A percentile compares a stretch with the other conserved stretches of the same genome.
phyloP scores from a whole-genome alignment of 108 stramenopile genomes.

The Cyclostephanos tholiformis region DNA sequence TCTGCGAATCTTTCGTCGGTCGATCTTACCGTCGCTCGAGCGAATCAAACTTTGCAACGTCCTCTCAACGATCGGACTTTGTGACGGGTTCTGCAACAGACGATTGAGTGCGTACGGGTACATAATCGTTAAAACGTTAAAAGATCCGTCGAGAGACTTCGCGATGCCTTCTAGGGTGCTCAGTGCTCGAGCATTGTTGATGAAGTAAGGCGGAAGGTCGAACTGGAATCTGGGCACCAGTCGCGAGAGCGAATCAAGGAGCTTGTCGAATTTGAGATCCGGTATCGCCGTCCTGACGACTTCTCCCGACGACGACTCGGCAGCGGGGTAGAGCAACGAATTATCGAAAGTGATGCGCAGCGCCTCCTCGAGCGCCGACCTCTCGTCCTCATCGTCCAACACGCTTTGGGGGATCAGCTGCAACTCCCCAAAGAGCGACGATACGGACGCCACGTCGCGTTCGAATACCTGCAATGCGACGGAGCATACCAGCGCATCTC shows the following conservation, averaged over 20 bases:
- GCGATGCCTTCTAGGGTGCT: constrained; percentile 79
- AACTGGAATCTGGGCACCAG: constrained; percentile 81
- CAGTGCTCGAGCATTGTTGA: constrained; percentile 75
- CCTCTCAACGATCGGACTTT: constrained; percentile 57
- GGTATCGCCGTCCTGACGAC: constrained; percentile 50
- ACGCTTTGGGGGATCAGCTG: constrained; percentile 64
- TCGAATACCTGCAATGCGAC: constrained; percentile 74
- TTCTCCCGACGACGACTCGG: background rate
- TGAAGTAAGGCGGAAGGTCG: constrained; percentile 76
- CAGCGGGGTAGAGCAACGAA: constrained; percentile 49
- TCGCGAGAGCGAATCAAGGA: constrained; percentile 59
- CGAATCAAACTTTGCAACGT: constrained; percentile 60
- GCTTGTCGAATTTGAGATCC: constrained; percentile 71
- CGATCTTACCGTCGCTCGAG: constrained; percentile 48
- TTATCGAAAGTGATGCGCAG: constrained; percentile 53
- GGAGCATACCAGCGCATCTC: constrained; percentile 79
- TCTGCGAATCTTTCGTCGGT: constrained; percentile 45
- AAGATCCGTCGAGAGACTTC: constrained; percentile 62
- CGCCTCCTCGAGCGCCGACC: constrained; percentile 51
- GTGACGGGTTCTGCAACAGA: constrained; percentile 63
- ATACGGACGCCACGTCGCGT: constrained; percentile 66
- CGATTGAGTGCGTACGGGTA: constrained; percentile 71
- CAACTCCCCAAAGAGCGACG: constrained; percentile 74
- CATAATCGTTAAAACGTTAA: constrained; percentile 70
- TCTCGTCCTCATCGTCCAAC: constrained; percentile 55